Evolutionary conservation across 768 basidiomycete genomes (phyloP).

Genomic region (Mycena polygramma): DNA sequence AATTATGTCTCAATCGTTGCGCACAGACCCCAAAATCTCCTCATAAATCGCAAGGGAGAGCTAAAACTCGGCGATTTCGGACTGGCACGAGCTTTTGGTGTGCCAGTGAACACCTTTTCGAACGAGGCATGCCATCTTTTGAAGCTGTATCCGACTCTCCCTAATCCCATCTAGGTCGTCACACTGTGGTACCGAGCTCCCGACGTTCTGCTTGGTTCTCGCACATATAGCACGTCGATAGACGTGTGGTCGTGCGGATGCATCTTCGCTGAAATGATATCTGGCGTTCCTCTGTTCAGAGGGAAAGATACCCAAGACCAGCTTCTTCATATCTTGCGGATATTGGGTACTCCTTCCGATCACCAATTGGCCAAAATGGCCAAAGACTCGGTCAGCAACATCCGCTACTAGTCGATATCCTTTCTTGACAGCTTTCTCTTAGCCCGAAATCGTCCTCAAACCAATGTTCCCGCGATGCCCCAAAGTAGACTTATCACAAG

Average conservation of each 20-base stretch:
- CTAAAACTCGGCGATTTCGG: constrained; percentile 99
- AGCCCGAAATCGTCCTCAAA: constrained; percentile 89
- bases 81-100: constrained; percentile 96
- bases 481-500: constrained; percentile 83
- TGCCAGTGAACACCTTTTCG: constrained; percentile 98
- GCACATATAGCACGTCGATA: constrained; percentile 98
- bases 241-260: constrained; percentile 99
- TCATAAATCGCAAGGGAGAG: constrained; percentile 98
- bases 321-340: constrained; percentile 96
- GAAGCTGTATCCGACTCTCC: not conserved
- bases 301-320: constrained; percentile 98
- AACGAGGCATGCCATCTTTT: constrained; percentile 73
- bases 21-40: constrained; percentile 86
- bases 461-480: constrained; percentile 86
- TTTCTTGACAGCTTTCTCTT: constrained; percentile 21
- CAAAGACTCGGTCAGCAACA: constrained; percentile 82
- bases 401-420: constrained; percentile 1
- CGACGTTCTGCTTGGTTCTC: constrained; percentile 95
- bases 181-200: constrained; percentile 99
- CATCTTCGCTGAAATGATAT: constrained; percentile 99
- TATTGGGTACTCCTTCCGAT: constrained; percentile 95
- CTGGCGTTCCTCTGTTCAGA: constrained; percentile 87
- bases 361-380: constrained; percentile 89
- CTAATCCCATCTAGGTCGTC: constrained; percentile 76
- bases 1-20: too few species aligned